A percentile compares a stretch with the other conserved stretches of the same genome.
phyloP scores from a whole-genome alignment of 2,329 filamentous ascomycete species.

The Leptodontidium sp. region DNA sequence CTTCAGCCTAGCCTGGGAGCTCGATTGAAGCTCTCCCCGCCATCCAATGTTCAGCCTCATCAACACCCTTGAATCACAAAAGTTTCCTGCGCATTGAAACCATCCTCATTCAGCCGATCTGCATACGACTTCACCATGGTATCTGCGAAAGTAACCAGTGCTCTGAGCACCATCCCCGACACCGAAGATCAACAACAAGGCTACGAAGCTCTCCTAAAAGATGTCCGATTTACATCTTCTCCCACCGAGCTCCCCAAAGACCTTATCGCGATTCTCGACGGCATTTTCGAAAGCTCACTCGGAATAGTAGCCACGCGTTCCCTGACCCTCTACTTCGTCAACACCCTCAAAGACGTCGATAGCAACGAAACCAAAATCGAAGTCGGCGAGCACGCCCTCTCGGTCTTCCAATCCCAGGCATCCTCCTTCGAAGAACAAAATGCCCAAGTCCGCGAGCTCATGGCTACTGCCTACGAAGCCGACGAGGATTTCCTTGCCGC shows the following conservation, averaged over 20 bases:
- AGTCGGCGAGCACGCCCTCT: conserved; percentile 77
- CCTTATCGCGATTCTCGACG: conserved; percentile 45
- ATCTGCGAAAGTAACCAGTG: conserved; percentile 52
- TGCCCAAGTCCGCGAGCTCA: conserved; percentile 77
- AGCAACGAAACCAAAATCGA: conserved; percentile 75
- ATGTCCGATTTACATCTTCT: conserved; percentile 46
- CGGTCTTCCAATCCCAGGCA: conserved; percentile 67
- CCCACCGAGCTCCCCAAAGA: conserved; percentile 38
- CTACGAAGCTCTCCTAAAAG: conserved; percentile 57
- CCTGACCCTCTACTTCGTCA: conserved; percentile 61
- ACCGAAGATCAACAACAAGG: conserved; percentile 53
- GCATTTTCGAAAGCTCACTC: conserved; percentile 45
- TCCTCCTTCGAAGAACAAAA: conserved; percentile 86
- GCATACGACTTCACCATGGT: conserved; percentile 38
- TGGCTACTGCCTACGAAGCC: conserved; percentile 83
- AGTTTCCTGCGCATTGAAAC: not conserved
- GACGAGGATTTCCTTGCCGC: conserved; percentile 83
- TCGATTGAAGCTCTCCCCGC: conserved; percentile 16
- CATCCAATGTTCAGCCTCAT: conserved; percentile 38
- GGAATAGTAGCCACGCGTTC: conserved; percentile 47
- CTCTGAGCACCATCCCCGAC: conserved; percentile 53
- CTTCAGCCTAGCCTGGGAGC: conserved; percentile 24
- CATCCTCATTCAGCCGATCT: not conserved
- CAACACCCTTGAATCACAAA: not conserved
- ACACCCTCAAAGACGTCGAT: conserved; percentile 66